Base-by-base conservation (phyloP, 2,329 filamentous ascomycete genomes). In the Aspergillus transmontanensis region DNA sequence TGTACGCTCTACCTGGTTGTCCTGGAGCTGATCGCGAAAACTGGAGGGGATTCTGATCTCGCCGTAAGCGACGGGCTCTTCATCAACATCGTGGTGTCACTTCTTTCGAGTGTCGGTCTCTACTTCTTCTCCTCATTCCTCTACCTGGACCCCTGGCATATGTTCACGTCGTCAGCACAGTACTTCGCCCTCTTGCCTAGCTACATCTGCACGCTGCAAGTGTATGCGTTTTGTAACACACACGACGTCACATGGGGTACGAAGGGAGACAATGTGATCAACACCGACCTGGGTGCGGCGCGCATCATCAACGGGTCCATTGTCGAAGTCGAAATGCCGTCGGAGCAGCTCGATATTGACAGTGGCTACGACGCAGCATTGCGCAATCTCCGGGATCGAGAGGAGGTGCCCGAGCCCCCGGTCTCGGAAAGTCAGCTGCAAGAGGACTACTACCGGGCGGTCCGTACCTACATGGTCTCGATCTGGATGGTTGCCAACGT, bases 231-330 rank as follows among this genome's bases (percentile, higher is more conserved):
- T 80, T 98, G 95, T 84, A 99, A 99, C 82, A 96, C 94, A 0
- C 95, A 99, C 86, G 95, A 99, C 76, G 93, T 99, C 23, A 96
- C 94, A 0, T 99, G 95, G 95, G 95, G 95, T 51, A 99, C 95
- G 53, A 99, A 99, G 81, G 95, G 95, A 62, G 95, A 99, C 84
- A 99, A 99, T 78, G 89, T 96, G 41, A 90, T 95, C 72, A 90
- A 92, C 78, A 97, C 91, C 9, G 96, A 99, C 75, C 88, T 99
- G 0, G 95, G 95, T 61, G 89, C 91, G 6, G 95, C 96, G 14
- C 87, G 91, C 7, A 89, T 89, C 57, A 89, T 91, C 68, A 91
- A 90, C 60, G 87, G 87, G 55, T 86, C 89, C 63, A 92, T 90
- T 0, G 95, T 99, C 71, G 93, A 97, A 77, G 85, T 99, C 6